Evolutionary conservation across 2,329 filamentous ascomycete genomes (phyloP), one percentile per base, ranked within the genome.

Genomic region (Ascochyta lentis): DNA sequence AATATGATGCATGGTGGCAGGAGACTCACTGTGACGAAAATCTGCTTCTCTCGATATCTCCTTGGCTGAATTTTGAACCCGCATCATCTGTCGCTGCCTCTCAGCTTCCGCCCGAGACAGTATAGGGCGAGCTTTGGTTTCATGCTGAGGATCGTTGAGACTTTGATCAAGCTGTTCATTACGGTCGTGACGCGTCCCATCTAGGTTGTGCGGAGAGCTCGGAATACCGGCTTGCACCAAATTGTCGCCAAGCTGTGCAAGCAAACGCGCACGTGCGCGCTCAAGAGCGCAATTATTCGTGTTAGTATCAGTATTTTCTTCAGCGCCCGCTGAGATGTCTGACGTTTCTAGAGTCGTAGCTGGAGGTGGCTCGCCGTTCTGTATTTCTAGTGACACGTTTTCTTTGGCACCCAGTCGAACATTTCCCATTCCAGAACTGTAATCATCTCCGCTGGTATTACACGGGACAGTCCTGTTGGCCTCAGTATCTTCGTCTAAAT

Each of bases 191-290:
- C 26, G 27, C 35, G 19, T 38, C 29, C 33, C 27, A 29, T 35
- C 29, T 45, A 16, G 38, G 44, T 27, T 26, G 19, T 22, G 23
- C 7, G 40, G 2, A 23, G 49, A 24, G 13, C 50, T 23, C 9
- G 62, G 62, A 22, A 63, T 42, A 16, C 58, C 55, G 10, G 66
- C 49, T 35, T 63, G 65, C 52, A 69, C 60, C 45, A 68, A 68
- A 54, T 54, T 69, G 24, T 76, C 72, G 12, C 68, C 72, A 6
- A 82, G 63, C 54, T 71, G 73, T 31, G 76, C 75, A 57, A 81
- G 76, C 34, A 84, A 69, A 38, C 78, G 76, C 22, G 76, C 77
- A 67, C 81, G 81, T 33, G 80, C 81, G 48, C 79, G 73, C 57
- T 84, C 82, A 59, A 85, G 81, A 42, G 24, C 15, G 27, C 23